Conservation (phyloP, 2,329 filamentous ascomycete genomes). For the Xylariaceae sp. region DNA sequence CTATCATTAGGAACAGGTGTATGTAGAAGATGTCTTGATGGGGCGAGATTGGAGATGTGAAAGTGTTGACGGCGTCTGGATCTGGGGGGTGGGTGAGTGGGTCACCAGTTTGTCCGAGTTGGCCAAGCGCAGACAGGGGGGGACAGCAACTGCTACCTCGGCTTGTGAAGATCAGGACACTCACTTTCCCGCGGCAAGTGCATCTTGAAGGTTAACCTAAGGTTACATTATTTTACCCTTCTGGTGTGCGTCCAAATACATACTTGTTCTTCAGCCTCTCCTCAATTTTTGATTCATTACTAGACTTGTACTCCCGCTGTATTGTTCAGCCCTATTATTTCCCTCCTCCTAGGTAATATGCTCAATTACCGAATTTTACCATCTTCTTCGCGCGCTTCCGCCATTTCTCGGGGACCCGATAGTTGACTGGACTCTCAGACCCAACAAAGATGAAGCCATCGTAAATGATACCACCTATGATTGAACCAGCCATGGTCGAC, state of each 20-base stretch:
- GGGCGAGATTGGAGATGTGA: neutral
- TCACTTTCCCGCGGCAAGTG: conserved; percentile 4
- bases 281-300: neutral
- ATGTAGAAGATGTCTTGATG: too few species aligned
- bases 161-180: conserved; percentile 3
- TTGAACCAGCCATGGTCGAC: conserved; percentile 23
- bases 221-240: neutral
- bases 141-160: conserved; percentile 4
- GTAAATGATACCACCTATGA: conserved; percentile 27
- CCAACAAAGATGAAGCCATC: conserved; percentile 29
- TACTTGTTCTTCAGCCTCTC: neutral
- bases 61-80: neutral
- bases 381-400: conserved; percentile 10
- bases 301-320: too few species aligned
- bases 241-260: neutral
- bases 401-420: conserved; percentile 13
- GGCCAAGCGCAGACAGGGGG: neutral
- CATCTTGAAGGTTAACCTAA: too few species aligned
- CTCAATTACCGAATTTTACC: conserved; percentile 1
- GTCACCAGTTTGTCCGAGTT: too few species aligned
- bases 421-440: conserved; percentile 25
- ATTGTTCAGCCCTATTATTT: too few species aligned
- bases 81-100: neutral
- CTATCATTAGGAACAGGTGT: neutral
- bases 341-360: too few species aligned